phyloP scores from a whole-genome alignment of 148 eudicot species.

The Nepenthes gracilis region DNA sequence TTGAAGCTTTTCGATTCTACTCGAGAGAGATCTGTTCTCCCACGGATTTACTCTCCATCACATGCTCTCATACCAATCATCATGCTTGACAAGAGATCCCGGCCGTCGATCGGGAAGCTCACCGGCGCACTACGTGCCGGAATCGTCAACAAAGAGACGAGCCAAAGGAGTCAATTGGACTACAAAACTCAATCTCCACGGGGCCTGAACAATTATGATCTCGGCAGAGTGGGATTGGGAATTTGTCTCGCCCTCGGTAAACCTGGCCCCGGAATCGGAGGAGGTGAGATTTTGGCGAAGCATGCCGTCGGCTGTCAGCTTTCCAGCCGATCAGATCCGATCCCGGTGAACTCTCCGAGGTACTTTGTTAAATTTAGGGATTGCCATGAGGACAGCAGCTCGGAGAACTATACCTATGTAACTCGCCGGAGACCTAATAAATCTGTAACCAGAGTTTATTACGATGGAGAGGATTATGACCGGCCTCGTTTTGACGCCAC shows the following conservation, averaged over 20 bases:
- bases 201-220: constrained; percentile 29
- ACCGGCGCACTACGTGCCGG: constrained; percentile 11
- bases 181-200: constrained; percentile 29
- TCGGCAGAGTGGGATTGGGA: constrained; percentile 59
- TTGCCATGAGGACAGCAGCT: constrained; percentile 8
- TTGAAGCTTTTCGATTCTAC: no score
- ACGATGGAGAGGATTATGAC: constrained; percentile 15
- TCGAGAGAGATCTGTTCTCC: background rate
- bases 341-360: constrained; percentile 18
- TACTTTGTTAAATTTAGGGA: background rate
- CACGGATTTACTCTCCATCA: background rate
- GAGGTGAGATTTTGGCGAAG: constrained; percentile 15
- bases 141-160: background rate
- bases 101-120: constrained; percentile 23
- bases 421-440: constrained; percentile 39
- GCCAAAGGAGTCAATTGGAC: constrained; percentile 24
- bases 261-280: constrained; percentile 1
- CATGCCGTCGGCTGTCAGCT: constrained; percentile 22
- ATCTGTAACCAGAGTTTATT: constrained; percentile 37
- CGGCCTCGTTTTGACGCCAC: background rate
- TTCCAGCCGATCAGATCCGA: constrained; percentile 24
- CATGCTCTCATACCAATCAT: background rate
- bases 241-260: constrained; percentile 54
- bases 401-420: constrained; percentile 60
- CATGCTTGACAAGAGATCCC: constrained; percentile 34